These are phyloP conservation scores for Ploettnerulaceae sp. DNA, from an alignment of 2,329 filamentous ascomycete species.

Conservation along the genomic window DNA sequence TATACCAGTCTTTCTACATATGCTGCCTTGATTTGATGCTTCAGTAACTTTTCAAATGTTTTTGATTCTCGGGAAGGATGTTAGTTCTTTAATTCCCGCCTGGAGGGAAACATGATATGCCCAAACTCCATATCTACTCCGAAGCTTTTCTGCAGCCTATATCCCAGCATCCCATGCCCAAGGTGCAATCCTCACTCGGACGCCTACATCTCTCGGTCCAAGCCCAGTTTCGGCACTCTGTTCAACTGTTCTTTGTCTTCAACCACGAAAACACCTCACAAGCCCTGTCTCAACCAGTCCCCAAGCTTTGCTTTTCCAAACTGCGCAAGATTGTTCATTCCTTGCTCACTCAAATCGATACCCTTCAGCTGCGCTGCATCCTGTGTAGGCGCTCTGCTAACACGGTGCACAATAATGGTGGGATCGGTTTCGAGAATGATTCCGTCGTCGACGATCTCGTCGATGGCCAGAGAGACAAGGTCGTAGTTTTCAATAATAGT, in stretches of 20 bases:
- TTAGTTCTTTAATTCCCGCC: slow-evolving; percentile 9
- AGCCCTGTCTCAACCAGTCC: slow-evolving; percentile 81
- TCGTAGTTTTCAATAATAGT: slow-evolving; percentile 99
- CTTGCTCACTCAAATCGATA: slow-evolving; percentile 93
- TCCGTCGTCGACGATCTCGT: slow-evolving; percentile 92
- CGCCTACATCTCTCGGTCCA: background rate
- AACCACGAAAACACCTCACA: slow-evolving; percentile 43
- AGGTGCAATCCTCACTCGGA: slow-evolving; percentile 16
- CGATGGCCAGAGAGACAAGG: slow-evolving; percentile 85
- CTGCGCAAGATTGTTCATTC: slow-evolving; percentile 88
- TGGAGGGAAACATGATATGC: slow-evolving; percentile 8
- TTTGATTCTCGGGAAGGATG: slow-evolving; percentile 3
- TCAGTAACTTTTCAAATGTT: background rate
- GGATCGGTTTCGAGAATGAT: slow-evolving; percentile 97
- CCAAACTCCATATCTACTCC: slow-evolving; percentile 23
- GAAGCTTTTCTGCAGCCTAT: slow-evolving; percentile 11
- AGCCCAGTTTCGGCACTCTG: background rate
- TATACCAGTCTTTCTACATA: too few species aligned
- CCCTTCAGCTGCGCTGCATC: slow-evolving; percentile 85
- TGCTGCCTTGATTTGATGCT: background rate
- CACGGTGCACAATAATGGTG: slow-evolving; percentile 84
- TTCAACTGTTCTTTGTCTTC: background rate
- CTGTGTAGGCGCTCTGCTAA: slow-evolving; percentile 85
- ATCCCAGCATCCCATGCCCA: slow-evolving; percentile 1
- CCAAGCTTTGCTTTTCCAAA: slow-evolving; percentile 88